These are phyloP conservation scores for Cymbidium sinense DNA, from an alignment of 106 monocot genomes.

Conservation along the genomic window DNA sequence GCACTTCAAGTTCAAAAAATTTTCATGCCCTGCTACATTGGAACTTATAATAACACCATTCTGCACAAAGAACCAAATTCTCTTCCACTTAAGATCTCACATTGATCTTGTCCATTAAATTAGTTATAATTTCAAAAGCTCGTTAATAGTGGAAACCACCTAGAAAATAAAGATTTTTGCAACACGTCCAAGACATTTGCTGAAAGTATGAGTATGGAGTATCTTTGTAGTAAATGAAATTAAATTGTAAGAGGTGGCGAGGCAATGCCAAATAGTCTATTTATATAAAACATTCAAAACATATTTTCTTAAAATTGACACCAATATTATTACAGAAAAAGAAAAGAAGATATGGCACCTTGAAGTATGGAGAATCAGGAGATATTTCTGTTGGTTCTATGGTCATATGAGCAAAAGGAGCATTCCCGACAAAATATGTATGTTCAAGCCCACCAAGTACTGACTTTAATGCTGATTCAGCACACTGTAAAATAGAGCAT, in stretches of 20 bases:
- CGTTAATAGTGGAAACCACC: too few species aligned
- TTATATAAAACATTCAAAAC: background rate
- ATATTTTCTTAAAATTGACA: background rate
- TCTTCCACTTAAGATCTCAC: too few species aligned
- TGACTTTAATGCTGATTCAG: conserved; percentile 78
- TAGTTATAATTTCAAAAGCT: background rate
- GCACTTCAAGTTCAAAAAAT: background rate
- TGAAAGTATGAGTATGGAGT: too few species aligned
- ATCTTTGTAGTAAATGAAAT: too few species aligned
- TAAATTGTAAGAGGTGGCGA: background rate
- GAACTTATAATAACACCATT: too few species aligned
- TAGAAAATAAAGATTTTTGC: too few species aligned
- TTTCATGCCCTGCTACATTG: too few species aligned
- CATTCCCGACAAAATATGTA: conserved; percentile 94
- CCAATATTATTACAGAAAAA: background rate
- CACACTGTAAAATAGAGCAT: conserved; percentile 53
- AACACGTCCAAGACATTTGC: too few species aligned
- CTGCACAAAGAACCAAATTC: too few species aligned
- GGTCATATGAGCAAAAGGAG: conserved; percentile 77
- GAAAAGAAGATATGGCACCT: conserved; percentile 28
- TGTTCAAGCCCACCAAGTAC: conserved; percentile 71
- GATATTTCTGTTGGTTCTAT: conserved; percentile 29
- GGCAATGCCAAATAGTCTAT: background rate
- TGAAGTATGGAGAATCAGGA: conserved; percentile 34
- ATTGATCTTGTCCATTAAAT: background rate